Base-by-base conservation (phyloP, 805 yeast genomes). In the Yarrowia sp. region DNA sequence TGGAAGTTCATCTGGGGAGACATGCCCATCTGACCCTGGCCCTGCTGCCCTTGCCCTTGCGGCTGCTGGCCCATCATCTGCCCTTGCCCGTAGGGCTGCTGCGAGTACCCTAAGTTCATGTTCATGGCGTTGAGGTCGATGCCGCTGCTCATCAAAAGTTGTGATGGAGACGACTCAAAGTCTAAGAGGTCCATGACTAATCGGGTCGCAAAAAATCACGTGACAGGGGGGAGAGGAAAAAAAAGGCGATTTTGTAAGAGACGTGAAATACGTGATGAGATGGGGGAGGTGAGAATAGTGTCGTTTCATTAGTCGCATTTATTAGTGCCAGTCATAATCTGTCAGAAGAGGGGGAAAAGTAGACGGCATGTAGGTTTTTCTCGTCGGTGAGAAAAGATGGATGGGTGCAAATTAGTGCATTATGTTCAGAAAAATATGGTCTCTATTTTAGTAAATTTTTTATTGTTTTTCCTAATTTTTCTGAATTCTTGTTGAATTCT, bases 71-170 rank as follows among this genome's bases (percentile, higher is more conserved):
- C 41, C 61, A 56, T 56, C 63, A 56, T 56, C 48, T 56, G 63
- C 35, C 61, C 61, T 5, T 19, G 46, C 15, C 63, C 63, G 36
- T 56, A 56, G 9, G 48, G 48, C 64, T 58, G 64, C 35, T 58
- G 64, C 35, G 32, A 42, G 11, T 59, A 59, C 42, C 65, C 65
- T 32, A 59, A 35, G 52, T 59, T 59, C 65, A 59, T 59, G 52
- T 59, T 59, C 65, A 59, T 59, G 65, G 65, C 65, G 65, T 59
- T 59, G 65, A 59, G 52, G 52, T 59, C 65, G 16, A 59, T 59
- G 41, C 52, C 42, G 52, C 32, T 15, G 42, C 52, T 43, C 63
- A 56, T 56, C 38, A 56, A 32, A n/a, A 59, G 52, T 43, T 58
- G 50, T 15, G 42, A 59, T 11, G 65, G 52, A 38, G 42, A 35